Evolutionary conservation across 306 rosid species (phyloP).

Genomic region (Fragaria vesca): DNA sequence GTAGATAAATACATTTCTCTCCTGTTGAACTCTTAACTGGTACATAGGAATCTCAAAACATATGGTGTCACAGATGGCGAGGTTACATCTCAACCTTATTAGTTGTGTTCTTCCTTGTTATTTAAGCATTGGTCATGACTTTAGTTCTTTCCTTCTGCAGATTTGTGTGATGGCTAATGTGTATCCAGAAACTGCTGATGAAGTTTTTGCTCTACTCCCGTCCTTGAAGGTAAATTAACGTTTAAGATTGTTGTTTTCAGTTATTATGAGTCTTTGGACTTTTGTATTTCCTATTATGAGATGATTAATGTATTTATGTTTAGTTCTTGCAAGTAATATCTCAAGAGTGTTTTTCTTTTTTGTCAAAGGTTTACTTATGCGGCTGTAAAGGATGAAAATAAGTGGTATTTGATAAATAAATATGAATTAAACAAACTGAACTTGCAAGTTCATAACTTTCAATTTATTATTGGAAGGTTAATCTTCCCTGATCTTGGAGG

Average conservation of each 20-base stretch:
- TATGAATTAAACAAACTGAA: not conserved
- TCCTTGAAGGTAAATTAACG: conserved; percentile 60
- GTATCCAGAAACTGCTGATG: conserved; percentile 72
- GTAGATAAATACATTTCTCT: not conserved
- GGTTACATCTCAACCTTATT: conserved; percentile 46
- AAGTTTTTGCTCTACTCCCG: conserved; percentile 79
- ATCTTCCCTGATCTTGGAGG: not conserved
- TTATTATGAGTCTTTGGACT: not conserved
- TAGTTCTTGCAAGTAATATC: not conserved
- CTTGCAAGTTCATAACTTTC: not conserved
- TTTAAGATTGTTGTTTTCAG: not conserved
- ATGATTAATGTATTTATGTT: not conserved
- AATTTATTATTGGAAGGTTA: not conserved
- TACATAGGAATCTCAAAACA: conserved; percentile 51
- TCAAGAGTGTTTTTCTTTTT: not conserved
- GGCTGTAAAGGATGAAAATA: not conserved
- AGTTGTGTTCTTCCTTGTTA: conserved; percentile 18
- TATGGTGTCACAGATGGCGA: conserved; percentile 63
- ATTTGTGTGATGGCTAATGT: conserved; percentile 75
- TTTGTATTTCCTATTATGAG: not conserved
- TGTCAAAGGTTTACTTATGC: not conserved
- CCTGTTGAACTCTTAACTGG: conserved; percentile 60
- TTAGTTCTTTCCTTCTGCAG: conserved; percentile 46
- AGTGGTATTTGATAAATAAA: not conserved
- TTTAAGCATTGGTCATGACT: conserved; percentile 25